Percentiles rank a stretch among this genome's conserved stretches.
Evolutionary conservation across 179 eudicot genomes (phyloP).

Genomic region (Actinidia arguta): DNA sequence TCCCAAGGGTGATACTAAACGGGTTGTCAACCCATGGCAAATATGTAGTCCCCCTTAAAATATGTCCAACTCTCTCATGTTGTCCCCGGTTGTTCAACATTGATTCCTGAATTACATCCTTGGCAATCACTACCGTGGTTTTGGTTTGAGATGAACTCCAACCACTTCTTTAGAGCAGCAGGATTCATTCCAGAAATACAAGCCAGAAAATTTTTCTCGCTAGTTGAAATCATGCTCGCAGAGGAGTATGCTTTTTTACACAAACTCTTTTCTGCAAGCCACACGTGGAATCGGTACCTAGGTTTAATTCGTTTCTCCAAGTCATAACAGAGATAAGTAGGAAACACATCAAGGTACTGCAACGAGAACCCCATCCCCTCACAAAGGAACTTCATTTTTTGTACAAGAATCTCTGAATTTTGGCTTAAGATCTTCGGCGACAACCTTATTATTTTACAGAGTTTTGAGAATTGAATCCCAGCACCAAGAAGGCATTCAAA

Average conservation of each 20-base stretch:
- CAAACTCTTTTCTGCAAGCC: constrained; percentile 63
- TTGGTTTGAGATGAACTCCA: constrained; percentile 32
- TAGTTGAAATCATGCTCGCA: constrained; percentile 59
- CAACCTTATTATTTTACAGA: constrained; percentile 56
- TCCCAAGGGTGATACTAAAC: background rate
- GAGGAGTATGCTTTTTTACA: constrained; percentile 38
- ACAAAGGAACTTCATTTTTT: constrained; percentile 57
- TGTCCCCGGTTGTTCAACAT: constrained; percentile 6
- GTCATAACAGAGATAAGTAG: constrained; percentile 59
- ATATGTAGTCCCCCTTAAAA: background rate
- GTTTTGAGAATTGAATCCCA: constrained; percentile 60
- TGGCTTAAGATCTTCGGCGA: constrained; percentile 73
- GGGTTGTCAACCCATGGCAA: background rate
- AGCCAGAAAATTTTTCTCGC: constrained; percentile 60
- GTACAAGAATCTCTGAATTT: constrained; percentile 39
- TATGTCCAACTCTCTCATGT: background rate
- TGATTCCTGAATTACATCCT: background rate
- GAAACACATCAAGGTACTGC: constrained; percentile 49
- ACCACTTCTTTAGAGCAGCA: constrained; percentile 63
- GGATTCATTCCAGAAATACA: constrained; percentile 56
- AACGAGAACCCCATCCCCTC: constrained; percentile 52
- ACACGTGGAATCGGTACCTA: constrained; percentile 59
- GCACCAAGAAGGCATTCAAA: constrained; percentile 50
- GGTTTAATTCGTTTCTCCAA: constrained; percentile 77
- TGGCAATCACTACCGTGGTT: background rate